Evolutionary conservation across 164 flowering plant genomes (phyloP).

Genomic region (Sedum album): DNA sequence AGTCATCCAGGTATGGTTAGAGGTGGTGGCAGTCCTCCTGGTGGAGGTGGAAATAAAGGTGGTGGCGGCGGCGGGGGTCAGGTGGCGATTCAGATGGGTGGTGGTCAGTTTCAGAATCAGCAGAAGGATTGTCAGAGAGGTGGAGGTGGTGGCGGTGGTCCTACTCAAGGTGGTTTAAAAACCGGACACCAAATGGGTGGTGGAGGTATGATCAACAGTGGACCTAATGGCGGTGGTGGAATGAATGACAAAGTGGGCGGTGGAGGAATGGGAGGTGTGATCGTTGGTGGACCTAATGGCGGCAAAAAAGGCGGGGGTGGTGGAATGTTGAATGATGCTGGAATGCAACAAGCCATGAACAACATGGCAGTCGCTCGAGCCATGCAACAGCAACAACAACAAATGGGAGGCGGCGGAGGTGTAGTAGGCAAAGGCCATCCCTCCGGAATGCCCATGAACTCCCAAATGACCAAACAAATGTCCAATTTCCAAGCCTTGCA

Average conservation of each 20-base stretch:
- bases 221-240: background rate
- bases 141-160: slow-evolving; percentile 18
- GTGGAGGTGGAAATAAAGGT: slow-evolving; percentile 16
- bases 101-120: background rate
- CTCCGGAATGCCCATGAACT: slow-evolving; percentile 5
- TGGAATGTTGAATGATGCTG: slow-evolving; percentile 17
- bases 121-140: background rate
- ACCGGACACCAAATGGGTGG: slow-evolving; percentile 13
- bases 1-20: slow-evolving; percentile 12
- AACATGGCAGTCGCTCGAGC: background rate
- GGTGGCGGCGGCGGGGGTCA: slow-evolving; percentile 18
- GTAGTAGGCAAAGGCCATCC: slow-evolving; percentile 7
- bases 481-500: slow-evolving; percentile 57
- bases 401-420: slow-evolving; percentile 15
- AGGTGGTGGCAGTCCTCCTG: slow-evolving; percentile 2
- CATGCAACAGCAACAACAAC: slow-evolving; percentile 19
- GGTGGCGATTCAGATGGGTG: background rate
- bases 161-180: slow-evolving; percentile 28
- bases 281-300: background rate
- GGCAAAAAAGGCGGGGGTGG: slow-evolving; percentile 17
- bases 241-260: background rate
- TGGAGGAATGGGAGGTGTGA: background rate
- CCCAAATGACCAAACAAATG: slow-evolving; percentile 40
- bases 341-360: slow-evolving; percentile 21
- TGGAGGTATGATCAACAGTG: background rate